Base-by-base conservation (phyloP, 805 yeast species). In the Saccharomycopsis fodiens region DNA sequence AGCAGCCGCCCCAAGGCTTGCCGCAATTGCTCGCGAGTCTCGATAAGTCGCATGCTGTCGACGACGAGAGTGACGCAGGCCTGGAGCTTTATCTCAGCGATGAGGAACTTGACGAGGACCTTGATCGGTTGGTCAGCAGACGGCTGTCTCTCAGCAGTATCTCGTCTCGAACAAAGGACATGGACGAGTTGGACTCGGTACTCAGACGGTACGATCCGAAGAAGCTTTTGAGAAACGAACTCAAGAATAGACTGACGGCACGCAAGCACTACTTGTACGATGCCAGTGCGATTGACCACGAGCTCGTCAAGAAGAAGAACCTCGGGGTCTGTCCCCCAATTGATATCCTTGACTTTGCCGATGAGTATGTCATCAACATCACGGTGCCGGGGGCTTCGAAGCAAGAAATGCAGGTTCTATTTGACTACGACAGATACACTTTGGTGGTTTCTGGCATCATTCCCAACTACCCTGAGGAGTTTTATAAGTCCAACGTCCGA, bases 301-400 rank as follows among this genome's bases (percentile, higher is more conserved):
- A 22, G 8, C 21, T 7, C 17, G 27, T 44, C 27, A 21, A 16
- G 5, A 20, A 37, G 4, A 47, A 45, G 37, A 41, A 47, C 13
- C 31, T 47, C 5, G 40, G 35, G 5, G 49, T 50, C 4, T 17
- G 29, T 13, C 68, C 70, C 49, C 58, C 68, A 22, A 55, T 61
- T 23, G 57, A 58, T 42, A 66, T 64, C 45, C 43, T 66, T 15
- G 55, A 49, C 19, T 56, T 60, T 41, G 60, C 64, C 1, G 62
- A 61, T 3, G 74, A 70, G 53, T 56, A 67, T 40, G 72, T 68
- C 41, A 60, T 70, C 29, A 46, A 51, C 27, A 16, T 51, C 12
- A 27, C 46, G 15, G 19, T 51, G 7, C 51, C 53, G 8, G 54
- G 54, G 3, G 47, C 46, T n/a, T 19, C 41, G 2, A 50, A 41